Conservation (phyloP, 1,284 basidiomycete species). For the Ceratobasidium sp. region DNA sequence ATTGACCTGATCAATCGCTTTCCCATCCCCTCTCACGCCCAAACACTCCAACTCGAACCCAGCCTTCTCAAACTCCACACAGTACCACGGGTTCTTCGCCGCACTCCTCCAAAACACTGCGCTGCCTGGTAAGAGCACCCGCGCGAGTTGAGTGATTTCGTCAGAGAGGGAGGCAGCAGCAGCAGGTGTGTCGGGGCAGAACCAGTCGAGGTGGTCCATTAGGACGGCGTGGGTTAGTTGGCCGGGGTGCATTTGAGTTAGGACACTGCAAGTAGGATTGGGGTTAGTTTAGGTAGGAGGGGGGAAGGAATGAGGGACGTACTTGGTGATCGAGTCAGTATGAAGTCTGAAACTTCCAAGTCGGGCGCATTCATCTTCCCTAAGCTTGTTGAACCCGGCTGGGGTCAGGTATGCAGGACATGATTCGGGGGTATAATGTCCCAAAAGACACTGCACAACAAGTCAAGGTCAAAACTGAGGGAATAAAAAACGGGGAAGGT, state of each 20-base stretch:
- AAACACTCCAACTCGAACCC: conserved; percentile 62
- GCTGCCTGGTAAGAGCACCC: conserved; percentile 71
- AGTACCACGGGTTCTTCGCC: conserved; percentile 79
- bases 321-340: conserved; percentile 83
- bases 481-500: conserved; percentile 10
- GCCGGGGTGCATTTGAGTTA: conserved; percentile 64
- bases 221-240: conserved; percentile 73
- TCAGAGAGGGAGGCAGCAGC: conserved; percentile 68
- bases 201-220: conserved; percentile 86
- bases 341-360: conserved; percentile 78
- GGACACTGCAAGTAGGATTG: conserved; percentile 58
- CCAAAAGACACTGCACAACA: conserved; percentile 63
- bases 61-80: conserved; percentile 63
- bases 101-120: conserved; percentile 78
- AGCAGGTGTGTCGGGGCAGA: too few species aligned
- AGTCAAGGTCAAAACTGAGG: background rate
- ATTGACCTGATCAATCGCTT: conserved; percentile 71
- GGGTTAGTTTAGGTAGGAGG: conserved; percentile 40
- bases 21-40: conserved; percentile 58
- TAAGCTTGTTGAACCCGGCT: conserved; percentile 69
- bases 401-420: conserved; percentile 80
- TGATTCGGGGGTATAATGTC: conserved; percentile 72
- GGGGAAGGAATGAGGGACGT: conserved; percentile 50
- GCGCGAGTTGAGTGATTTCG: conserved; percentile 70
- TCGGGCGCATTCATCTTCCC: conserved; percentile 61